phyloP scores from a whole-genome alignment of 805 yeast species.

The Pichia exigua region DNA sequence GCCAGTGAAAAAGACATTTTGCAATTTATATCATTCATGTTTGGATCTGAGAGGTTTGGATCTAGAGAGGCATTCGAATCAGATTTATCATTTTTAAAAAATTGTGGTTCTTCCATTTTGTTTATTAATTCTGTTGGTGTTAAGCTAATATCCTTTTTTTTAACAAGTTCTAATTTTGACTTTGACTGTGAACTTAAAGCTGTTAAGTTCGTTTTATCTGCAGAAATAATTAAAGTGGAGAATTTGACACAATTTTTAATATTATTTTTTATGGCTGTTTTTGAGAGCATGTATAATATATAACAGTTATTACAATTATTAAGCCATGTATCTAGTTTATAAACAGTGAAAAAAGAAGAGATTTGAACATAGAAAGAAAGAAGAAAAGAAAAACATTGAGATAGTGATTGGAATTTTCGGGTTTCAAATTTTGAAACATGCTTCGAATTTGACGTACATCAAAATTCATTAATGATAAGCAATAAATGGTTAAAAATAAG shows the following conservation, averaged over 20 bases:
- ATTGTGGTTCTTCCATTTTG: not conserved
- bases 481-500: not conserved
- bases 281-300: not conserved
- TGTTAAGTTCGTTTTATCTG: not conserved
- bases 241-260: not conserved
- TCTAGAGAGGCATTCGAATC: not conserved
- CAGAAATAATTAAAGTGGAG: not conserved
- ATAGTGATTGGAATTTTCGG: not conserved
- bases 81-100: not conserved
- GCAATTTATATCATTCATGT: not conserved
- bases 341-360: not conserved
- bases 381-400: not conserved
- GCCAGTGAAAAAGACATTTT: not conserved
- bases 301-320: too few species aligned
- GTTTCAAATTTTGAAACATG: not conserved
- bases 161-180: not conserved
- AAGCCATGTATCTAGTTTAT: too few species aligned
- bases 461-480: too few species aligned
- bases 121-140: not conserved
- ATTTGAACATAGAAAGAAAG: too few species aligned
- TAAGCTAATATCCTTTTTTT: not conserved
- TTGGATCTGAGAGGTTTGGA: not conserved
- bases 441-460: not conserved
- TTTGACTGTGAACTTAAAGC: not conserved
- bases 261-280: not conserved